Evolutionary conservation across 352 stramenopile genomes (phyloP).

Genomic region (Phytopythium vexans): DNA sequence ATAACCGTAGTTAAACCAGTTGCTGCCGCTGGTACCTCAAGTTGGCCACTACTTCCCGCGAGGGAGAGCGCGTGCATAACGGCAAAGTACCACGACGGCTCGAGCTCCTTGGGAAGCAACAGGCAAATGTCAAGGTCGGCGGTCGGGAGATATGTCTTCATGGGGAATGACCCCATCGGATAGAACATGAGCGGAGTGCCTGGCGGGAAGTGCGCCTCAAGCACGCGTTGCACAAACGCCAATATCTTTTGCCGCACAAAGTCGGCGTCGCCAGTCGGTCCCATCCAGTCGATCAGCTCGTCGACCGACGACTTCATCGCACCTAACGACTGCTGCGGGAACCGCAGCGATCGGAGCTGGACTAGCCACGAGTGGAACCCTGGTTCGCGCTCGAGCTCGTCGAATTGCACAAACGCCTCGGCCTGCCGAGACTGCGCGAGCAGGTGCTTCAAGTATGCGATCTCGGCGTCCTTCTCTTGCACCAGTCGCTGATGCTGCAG

Average conservation of each 20-base stretch:
- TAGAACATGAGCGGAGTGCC: constrained; percentile 51
- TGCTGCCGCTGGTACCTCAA: constrained; percentile 4
- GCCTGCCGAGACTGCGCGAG: constrained; percentile 25
- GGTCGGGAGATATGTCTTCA: constrained; percentile 89
- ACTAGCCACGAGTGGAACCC: constrained; percentile 2
- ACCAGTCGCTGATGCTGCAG: constrained; percentile 54
- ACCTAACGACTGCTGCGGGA: constrained; percentile 27
- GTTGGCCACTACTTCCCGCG: constrained; percentile 31
- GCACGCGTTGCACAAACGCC: constrained; percentile 57
- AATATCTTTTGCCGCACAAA: constrained; percentile 60
- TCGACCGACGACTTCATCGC: constrained; percentile 30
- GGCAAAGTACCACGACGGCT: constrained; percentile 82
- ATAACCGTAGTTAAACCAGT: constrained; percentile 1
- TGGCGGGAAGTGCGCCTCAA: constrained; percentile 51
- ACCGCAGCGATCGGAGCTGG: constrained; percentile 29
- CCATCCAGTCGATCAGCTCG: constrained; percentile 59
- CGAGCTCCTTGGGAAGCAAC: constrained; percentile 73
- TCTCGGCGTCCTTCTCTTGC: constrained; percentile 68
- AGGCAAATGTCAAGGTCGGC: constrained; percentile 86
- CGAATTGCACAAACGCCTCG: constrained; percentile 9
- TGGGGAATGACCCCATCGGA: constrained; percentile 82
- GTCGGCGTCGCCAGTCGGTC: constrained; percentile 58
- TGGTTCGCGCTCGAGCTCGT: constrained; percentile 4
- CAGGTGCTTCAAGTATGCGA: constrained; percentile 37
- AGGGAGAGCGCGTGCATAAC: constrained; percentile 84